A percentile compares a stretch with the other conserved stretches of the same genome.
Conservation (phyloP, 345 rosid genomes). For the Melastoma malabathricum region DNA sequence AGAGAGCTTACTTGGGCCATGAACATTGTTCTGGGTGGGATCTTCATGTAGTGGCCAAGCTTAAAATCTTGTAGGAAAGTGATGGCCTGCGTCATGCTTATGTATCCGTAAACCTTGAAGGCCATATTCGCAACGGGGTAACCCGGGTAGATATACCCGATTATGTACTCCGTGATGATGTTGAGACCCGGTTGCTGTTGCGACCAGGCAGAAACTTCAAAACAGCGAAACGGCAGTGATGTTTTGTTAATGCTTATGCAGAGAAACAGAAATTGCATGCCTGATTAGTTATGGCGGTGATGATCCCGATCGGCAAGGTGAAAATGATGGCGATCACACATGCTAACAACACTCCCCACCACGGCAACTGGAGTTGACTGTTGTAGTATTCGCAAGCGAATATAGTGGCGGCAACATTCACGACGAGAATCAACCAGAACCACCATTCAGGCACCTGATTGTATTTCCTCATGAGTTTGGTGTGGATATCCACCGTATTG, state of each 20-base stretch:
- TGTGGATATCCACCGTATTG: slow-evolving; percentile 53
- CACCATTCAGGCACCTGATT: slow-evolving; percentile 88
- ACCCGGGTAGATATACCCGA: slow-evolving; percentile 93
- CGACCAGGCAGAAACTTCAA: slow-evolving; percentile 1
- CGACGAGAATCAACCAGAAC: slow-evolving; percentile 62
- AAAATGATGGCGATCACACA: slow-evolving; percentile 65
- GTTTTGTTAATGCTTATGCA: neutral
- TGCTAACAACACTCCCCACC: slow-evolving; percentile 98
- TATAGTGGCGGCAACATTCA: slow-evolving; percentile 47
- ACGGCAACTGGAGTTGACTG: slow-evolving; percentile 82
- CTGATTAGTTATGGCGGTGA: slow-evolving; percentile 97
- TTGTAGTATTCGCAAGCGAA: slow-evolving; percentile 81
- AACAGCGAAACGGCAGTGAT: neutral
- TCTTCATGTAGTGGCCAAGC: slow-evolving; percentile 97
- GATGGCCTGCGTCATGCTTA: slow-evolving; percentile 83
- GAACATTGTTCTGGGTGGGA: slow-evolving; percentile 95
- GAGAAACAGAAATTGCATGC: slow-evolving; percentile 10
- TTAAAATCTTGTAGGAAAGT: slow-evolving; percentile 91
- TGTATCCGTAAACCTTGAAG: slow-evolving; percentile 94
- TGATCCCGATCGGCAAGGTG: slow-evolving; percentile 90
- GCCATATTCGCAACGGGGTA: slow-evolving; percentile 96
- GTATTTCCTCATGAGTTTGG: slow-evolving; percentile 65
- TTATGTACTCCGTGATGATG: slow-evolving; percentile 80
- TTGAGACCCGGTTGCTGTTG: slow-evolving; percentile 80
- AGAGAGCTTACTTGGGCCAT: slow-evolving; percentile 66